Conservation (phyloP, 1,139 yeast species). For the Kurtzmaniella quercitrusa region DNA sequence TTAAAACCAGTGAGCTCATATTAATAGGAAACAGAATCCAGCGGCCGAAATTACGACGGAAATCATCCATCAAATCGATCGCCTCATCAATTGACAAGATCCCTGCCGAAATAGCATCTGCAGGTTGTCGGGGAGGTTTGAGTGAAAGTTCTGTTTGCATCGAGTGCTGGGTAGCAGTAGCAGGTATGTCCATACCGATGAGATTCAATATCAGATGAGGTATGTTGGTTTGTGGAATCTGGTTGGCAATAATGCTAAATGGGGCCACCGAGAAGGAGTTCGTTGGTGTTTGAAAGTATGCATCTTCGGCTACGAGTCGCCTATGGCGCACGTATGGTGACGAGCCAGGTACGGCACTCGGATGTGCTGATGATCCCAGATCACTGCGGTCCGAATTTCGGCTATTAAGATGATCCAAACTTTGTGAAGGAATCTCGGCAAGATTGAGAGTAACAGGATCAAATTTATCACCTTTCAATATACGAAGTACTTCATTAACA, state of each 20-base stretch:
- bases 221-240: constrained; percentile 23
- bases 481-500: constrained; percentile 14
- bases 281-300: constrained; percentile 38
- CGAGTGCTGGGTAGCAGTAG: constrained; percentile 6
- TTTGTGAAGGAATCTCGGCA: background rate
- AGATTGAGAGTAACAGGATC: constrained; percentile 1
- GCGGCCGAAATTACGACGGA: constrained; percentile 65
- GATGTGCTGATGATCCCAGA: background rate
- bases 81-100: constrained; percentile 51
- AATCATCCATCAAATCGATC: constrained; percentile 48
- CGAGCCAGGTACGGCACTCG: constrained; percentile 1
- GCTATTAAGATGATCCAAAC: background rate
- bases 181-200: constrained; percentile 2
- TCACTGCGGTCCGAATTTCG: constrained; percentile 4
- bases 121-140: constrained; percentile 1
- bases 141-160: background rate
- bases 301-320: constrained; percentile 11
- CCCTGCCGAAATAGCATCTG: constrained; percentile 45
- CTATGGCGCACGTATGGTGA: constrained; percentile 3
- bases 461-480: constrained; percentile 4
- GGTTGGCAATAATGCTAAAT: constrained; percentile 40
- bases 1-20: constrained; percentile 45
- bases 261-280: constrained; percentile 47
- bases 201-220: constrained; percentile 46
- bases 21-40: constrained; percentile 74